Conservation (phyloP, 768 basidiomycete species). For the Boletus edulis region DNA sequence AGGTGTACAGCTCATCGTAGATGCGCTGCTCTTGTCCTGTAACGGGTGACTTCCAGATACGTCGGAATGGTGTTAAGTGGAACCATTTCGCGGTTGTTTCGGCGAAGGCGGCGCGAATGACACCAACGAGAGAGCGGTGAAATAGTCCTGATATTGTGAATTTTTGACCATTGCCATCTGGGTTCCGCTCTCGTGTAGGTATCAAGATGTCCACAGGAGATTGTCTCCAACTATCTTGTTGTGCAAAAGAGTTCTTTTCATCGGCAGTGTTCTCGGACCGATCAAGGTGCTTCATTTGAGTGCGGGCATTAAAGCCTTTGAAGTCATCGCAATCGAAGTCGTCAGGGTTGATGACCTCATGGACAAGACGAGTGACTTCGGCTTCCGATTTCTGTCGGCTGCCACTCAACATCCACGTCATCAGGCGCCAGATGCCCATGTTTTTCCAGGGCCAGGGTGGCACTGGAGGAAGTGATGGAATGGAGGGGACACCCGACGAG, state of each 20-base stretch:
- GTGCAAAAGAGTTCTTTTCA: too few species aligned
- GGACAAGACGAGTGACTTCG: constrained; percentile 6
- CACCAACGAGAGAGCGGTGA: constrained; percentile 17
- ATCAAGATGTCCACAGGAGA: constrained; percentile 23
- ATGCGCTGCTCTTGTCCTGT: constrained; percentile 10
- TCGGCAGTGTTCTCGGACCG: too few species aligned
- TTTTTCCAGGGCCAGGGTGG: constrained; percentile 15
- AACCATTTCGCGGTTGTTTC: constrained; percentile 12
- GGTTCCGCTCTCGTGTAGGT: constrained; percentile 24
- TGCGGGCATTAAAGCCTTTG: too few species aligned
- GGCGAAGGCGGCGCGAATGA: constrained; percentile 10
- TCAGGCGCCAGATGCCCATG: constrained; percentile 9
- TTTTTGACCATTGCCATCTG: constrained; percentile 6
- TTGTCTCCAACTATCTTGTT: constrained; percentile 11
- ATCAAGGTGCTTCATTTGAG: too few species aligned
- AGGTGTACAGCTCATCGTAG: constrained; percentile 26
- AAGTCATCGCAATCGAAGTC: neutral
- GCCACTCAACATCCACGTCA: constrained; percentile 15
- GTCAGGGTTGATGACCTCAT: neutral
- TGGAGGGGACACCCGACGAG: neutral
- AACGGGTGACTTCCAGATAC: constrained; percentile 13
- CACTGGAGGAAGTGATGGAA: neutral
- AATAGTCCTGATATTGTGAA: constrained; percentile 30
- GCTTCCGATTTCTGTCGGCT: constrained; percentile 3
- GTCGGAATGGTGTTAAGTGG: constrained; percentile 27